A percentile compares a stretch with the other conserved stretches of the same genome.
These are phyloP conservation scores for Phialocephala subalpina DNA, from an alignment of 2,329 filamentous ascomycete genomes.

Conservation along the genomic window DNA sequence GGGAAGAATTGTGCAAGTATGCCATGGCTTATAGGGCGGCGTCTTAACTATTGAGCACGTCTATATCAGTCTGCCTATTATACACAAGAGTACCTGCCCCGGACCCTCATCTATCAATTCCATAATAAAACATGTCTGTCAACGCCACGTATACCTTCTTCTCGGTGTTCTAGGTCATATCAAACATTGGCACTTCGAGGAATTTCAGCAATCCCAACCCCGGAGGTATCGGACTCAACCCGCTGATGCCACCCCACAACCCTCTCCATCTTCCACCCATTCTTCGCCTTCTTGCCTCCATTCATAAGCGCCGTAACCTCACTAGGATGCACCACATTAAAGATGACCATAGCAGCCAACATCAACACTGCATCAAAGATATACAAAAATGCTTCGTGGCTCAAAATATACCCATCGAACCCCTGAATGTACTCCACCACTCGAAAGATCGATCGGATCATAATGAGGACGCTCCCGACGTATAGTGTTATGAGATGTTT, in stretches of 20 bases:
- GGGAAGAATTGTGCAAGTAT: too few species aligned
- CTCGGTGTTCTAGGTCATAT: too few species aligned
- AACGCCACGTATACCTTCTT: too few species aligned
- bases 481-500: constrained; percentile 51
- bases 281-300: constrained; percentile 13
- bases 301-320: constrained; percentile 12
- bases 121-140: too few species aligned
- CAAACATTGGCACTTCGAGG: neutral
- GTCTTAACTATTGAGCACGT: too few species aligned
- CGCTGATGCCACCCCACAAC: constrained; percentile 8
- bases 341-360: constrained; percentile 46
- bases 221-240: neutral
- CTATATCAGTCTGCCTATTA: neutral
- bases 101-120: neutral
- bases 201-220: neutral
- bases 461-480: constrained; percentile 50
- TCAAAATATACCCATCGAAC: constrained; percentile 50
- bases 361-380: constrained; percentile 53
- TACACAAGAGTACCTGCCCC: neutral
- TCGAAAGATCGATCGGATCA: constrained; percentile 55
- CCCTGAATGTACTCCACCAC: constrained; percentile 57
- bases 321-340: constrained; percentile 46
- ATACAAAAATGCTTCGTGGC: constrained; percentile 52
- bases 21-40: too few species aligned
- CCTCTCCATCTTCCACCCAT: constrained; percentile 17